A percentile compares a stretch with the other conserved stretches of the same genome.
These are phyloP conservation scores for Triangularia verruculosa DNA, from an alignment of 2,329 filamentous ascomycete species.

Conservation along the genomic window DNA sequence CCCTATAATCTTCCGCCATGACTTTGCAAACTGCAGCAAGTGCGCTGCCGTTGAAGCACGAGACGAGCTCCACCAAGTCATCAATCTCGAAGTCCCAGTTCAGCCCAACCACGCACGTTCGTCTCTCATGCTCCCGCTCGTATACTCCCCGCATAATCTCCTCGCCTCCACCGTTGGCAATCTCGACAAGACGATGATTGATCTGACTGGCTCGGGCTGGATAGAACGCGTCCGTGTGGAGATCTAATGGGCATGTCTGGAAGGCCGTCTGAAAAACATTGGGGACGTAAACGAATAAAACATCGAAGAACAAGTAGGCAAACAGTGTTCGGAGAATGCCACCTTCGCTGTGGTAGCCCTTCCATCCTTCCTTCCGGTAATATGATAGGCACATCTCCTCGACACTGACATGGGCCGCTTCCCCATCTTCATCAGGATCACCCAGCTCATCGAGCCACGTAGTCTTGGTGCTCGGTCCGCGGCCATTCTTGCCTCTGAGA, in stretches of 20 bases:
- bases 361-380: conserved; percentile 83
- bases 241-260: conserved; percentile 88
- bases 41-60: conserved; percentile 75
- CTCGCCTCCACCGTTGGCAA: conserved; percentile 76
- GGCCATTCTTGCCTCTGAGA: conserved; percentile 32
- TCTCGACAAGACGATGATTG: conserved; percentile 79
- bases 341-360: conserved; percentile 91
- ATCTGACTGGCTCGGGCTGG: conserved; percentile 83
- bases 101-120: conserved; percentile 85
- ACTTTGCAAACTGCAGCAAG: conserved; percentile 86
- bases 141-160: conserved; percentile 67
- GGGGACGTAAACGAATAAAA: conserved; percentile 88
- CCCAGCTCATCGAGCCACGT: conserved; percentile 76
- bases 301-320: conserved; percentile 87
- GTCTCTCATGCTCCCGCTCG: conserved; percentile 61
- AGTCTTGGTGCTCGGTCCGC: conserved; percentile 63
- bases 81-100: conserved; percentile 83
- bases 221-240: conserved; percentile 92
- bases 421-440: conserved; percentile 46
- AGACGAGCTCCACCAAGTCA: conserved; percentile 75
- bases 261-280: conserved; percentile 97
- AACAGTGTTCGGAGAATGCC: conserved; percentile 90
- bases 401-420: conserved; percentile 70
- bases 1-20: conserved; percentile 90
- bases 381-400: conserved; percentile 90